Conservation (phyloP, 2,329 filamentous ascomycete genomes). For the Fusarium keratoplasticum region DNA sequence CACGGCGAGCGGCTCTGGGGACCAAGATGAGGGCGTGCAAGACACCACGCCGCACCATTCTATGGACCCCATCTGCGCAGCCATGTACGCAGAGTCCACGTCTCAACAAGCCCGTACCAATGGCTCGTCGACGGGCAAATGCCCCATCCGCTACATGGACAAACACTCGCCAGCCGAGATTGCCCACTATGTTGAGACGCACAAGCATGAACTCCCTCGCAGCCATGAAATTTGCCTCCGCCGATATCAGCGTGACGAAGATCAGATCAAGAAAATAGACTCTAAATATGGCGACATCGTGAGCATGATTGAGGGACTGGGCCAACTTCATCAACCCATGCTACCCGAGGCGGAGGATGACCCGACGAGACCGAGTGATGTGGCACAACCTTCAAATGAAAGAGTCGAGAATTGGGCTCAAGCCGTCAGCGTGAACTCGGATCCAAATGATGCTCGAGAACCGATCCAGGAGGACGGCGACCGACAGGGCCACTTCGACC, state of each 20-base stretch:
- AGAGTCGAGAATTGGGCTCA: slow-evolving; percentile 90
- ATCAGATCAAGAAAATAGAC: slow-evolving; percentile 87
- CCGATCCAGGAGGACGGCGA: slow-evolving; percentile 59
- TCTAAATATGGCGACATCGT: slow-evolving; percentile 93
- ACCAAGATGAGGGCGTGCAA: slow-evolving; percentile 41
- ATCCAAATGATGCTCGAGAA: slow-evolving; percentile 48
- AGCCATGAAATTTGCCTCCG: slow-evolving; percentile 94
- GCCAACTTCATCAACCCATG: slow-evolving; percentile 88
- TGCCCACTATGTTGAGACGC: slow-evolving; percentile 91
- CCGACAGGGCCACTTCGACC: slow-evolving; percentile 81
- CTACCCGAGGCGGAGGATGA: slow-evolving; percentile 70
- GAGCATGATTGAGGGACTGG: slow-evolving; percentile 93
- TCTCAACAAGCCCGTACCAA: slow-evolving; percentile 64
- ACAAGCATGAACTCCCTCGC: slow-evolving; percentile 93
- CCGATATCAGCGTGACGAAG: slow-evolving; percentile 87
- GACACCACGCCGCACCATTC: slow-evolving; percentile 62
- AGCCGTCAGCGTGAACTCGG: slow-evolving; percentile 70
- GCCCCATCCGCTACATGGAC: slow-evolving; percentile 92
- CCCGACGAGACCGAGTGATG: slow-evolving; percentile 55
- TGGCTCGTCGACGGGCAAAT: slow-evolving; percentile 71
- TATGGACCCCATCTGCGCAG: slow-evolving; percentile 71
- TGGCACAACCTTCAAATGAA: slow-evolving; percentile 69
- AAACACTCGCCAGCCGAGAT: slow-evolving; percentile 94
- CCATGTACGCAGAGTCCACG: slow-evolving; percentile 70
- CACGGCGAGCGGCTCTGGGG: slow-evolving; percentile 45